Base-by-base conservation (phyloP, 176 grass and related monocot genomes). In the Avena atlantica region DNA sequence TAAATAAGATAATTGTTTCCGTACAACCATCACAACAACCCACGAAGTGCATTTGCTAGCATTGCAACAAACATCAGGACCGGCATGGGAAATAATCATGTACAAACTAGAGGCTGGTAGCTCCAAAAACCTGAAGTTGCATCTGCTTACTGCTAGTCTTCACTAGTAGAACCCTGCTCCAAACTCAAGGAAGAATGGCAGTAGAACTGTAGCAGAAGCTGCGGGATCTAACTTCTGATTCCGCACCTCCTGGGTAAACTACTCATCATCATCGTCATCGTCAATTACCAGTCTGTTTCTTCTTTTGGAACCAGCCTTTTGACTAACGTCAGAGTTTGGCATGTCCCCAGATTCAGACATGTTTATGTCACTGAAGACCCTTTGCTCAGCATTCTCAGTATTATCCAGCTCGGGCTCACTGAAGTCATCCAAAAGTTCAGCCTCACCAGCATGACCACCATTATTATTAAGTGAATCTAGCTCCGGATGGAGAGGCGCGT, bases 231-330 rank as follows among this genome's bases (percentile, higher is more conserved):
- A 31, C 73, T 36, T 55, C 67, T 50, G 12, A 15, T 58, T 25
- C 5, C 16, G 6, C 8, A 44, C 37, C 69, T 75, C 12, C 47
- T 24, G 24, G 11, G 62, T 13, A 88, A 66, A 16, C 73, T 76
- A 76, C 72, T 91, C 80, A 27, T 87, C 88, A 31, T 94, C 86
- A 31, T 94, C 86, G 0, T 93, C 85, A 0, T 97, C 92, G 19
- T 83, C 95, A 67, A 98, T 87, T 61, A 94, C 70, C 79, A 98
- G 24, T 72, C 70, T 95, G 15, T 89, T 81, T 58, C 82, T 92
- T 88, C 93, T 96, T 90, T 92, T 95, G 10, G 42, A 63, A 67
- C 87, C 89, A 81, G 68, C 8, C 68, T 81, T 93, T 70, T 69
- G 88, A 19, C 53, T 59, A 34, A 51, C 74, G 12, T 34, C 27